These are phyloP conservation scores for Plasmodium falciparum DNA, from an alignment of 169 alveolate species.

Conservation along the genomic window DNA sequence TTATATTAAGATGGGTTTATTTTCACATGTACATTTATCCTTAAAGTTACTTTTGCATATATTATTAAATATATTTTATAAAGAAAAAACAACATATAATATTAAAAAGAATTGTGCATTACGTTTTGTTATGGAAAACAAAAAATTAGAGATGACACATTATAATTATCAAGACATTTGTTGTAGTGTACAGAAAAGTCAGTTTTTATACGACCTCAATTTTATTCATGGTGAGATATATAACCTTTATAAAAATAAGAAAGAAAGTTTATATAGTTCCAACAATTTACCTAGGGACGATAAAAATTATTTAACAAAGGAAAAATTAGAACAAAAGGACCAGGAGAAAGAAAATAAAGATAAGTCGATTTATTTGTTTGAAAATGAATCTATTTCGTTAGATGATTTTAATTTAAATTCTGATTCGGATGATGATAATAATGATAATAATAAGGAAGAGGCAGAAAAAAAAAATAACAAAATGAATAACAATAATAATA, in stretches of 20 bases:
- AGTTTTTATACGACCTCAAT: slow-evolving; percentile 52
- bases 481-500: neutral
- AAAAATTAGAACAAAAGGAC: neutral
- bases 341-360: slow-evolving; percentile 35
- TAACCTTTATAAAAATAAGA: neutral
- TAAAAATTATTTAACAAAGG: neutral
- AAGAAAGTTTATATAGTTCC: neutral
- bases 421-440: neutral
- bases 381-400: slow-evolving; percentile 31
- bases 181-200: slow-evolving; percentile 17
- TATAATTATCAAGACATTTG: slow-evolving; percentile 22
- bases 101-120: slow-evolving; percentile 48
- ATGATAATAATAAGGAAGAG: neutral
- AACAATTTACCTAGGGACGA: neutral
- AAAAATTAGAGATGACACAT: slow-evolving; percentile 2
- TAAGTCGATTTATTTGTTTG: slow-evolving; percentile 38
- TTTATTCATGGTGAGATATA: slow-evolving; percentile 42
- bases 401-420: slow-evolving; percentile 75
- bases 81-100: slow-evolving; percentile 1
- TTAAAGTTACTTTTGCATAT: slow-evolving; percentile 41
- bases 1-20: slow-evolving; percentile 60
- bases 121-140: slow-evolving; percentile 22
- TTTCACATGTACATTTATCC: slow-evolving; percentile 67
- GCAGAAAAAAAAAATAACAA: neutral
- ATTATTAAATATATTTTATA: slow-evolving; percentile 33